Evolutionary conservation across 805 yeast genomes (phyloP).

Genomic region (Nakazawaea holstii): DNA sequence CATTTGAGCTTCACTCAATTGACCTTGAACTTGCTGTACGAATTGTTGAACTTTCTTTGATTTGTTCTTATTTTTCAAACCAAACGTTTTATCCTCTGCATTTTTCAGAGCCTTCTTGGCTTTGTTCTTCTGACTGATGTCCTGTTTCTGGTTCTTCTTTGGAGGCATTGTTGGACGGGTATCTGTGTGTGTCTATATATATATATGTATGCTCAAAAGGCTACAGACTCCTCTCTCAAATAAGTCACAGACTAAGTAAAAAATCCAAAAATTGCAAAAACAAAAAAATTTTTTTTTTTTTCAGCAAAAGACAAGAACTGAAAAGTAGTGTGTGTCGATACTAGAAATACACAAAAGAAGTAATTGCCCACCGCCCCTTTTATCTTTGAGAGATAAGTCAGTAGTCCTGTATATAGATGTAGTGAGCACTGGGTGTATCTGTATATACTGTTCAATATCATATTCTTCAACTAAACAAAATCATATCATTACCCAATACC

Average conservation of each 20-base stretch:
- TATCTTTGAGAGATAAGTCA: too few relatives aligned
- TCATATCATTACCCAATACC: too few relatives aligned
- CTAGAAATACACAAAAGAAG: background rate
- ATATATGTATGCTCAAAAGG: too few relatives aligned
- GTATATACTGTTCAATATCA: too few relatives aligned
- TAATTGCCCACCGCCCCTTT: too few relatives aligned
- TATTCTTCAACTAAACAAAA: too few relatives aligned
- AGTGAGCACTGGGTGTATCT: too few relatives aligned
- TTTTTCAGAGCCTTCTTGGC: conserved; percentile 54
- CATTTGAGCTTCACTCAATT: conserved; percentile 45
- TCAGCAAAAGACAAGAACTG: background rate
- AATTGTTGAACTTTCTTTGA: conserved; percentile 82
- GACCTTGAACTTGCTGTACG: conserved; percentile 63
- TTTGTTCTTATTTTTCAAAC: conserved; percentile 91
- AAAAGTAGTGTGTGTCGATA: too few relatives aligned
- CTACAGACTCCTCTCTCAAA: background rate
- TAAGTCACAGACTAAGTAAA: background rate
- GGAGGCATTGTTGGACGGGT: conserved; percentile 58
- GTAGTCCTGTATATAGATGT: too few relatives aligned
- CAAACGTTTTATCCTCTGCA: conserved; percentile 87
- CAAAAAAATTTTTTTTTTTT: background rate
- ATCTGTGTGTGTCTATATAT: too few relatives aligned
- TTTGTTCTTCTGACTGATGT: conserved; percentile 58
- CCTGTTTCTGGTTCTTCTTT: conserved; percentile 56
- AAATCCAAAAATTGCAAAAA: too few relatives aligned